These are phyloP conservation scores for Breviolum minutum DNA, from an alignment of 73 alveolate genomes.

Conservation along the genomic window DNA sequence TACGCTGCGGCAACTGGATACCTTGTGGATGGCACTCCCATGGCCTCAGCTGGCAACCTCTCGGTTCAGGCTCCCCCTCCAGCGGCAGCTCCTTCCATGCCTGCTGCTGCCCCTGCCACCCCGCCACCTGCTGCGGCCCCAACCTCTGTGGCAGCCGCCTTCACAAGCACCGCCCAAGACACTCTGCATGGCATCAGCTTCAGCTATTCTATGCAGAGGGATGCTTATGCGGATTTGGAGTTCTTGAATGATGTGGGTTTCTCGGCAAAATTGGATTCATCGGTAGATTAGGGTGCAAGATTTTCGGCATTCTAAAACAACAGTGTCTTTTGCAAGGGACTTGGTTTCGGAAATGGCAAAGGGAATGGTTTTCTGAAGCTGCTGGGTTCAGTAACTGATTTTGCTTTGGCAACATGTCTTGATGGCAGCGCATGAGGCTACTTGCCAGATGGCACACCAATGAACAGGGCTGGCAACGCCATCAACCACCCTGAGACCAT, in stretches of 20 bases:
- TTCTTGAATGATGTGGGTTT: constrained; percentile 14
- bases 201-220: constrained; percentile 7
- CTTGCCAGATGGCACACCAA: constrained; percentile 38
- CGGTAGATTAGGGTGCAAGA: not conserved
- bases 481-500: constrained; percentile 18
- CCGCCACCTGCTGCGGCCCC: not conserved
- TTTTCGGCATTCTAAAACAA: not conserved
- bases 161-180: not conserved
- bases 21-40: constrained; percentile 13
- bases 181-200: constrained; percentile 10
- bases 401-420: not conserved
- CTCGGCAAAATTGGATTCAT: not conserved
- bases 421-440: not conserved
- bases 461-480: constrained; percentile 31
- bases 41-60: not conserved
- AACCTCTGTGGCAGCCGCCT: not conserved
- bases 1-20: not conserved
- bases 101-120: not conserved
- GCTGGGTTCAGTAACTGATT: not conserved
- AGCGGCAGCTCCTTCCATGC: not conserved
- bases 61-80: constrained; percentile 1
- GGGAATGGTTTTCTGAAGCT: too few relatives aligned
- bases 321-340: too few relatives aligned
- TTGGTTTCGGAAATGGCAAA: too few relatives aligned
- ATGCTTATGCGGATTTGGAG: constrained; percentile 17